These are phyloP conservation scores for Carex scoparia DNA, from an alignment of 176 grass and related monocot species.

Conservation along the genomic window DNA sequence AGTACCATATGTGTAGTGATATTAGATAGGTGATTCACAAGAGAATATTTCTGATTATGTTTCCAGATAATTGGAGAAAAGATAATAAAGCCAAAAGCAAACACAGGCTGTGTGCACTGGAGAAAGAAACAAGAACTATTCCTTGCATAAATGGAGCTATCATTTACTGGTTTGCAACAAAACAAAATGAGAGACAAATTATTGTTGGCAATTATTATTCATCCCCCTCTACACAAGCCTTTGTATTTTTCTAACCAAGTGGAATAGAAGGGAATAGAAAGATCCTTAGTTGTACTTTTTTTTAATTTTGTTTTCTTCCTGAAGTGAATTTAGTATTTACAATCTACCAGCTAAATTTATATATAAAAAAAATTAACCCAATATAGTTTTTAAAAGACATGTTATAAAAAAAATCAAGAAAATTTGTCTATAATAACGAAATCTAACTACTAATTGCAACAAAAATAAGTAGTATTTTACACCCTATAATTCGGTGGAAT, in stretches of 20 bases:
- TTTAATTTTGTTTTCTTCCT: background rate
- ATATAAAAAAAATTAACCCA: background rate
- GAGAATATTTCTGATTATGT: background rate
- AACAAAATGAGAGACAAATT: too few relatives aligned
- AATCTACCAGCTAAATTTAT: background rate
- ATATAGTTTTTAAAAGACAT: background rate
- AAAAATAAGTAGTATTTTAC: background rate
- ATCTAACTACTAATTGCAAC: background rate
- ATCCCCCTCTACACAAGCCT: background rate
- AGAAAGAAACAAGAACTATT: background rate
- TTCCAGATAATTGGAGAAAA: background rate
- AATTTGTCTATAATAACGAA: background rate
- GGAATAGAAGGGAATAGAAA: conserved; percentile 20
- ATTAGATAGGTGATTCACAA: background rate
- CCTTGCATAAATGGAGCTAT: background rate
- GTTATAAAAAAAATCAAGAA: background rate
- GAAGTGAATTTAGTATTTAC: background rate
- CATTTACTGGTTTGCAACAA: too few relatives aligned
- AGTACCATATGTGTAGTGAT: background rate
- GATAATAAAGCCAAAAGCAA: conserved; percentile 7
- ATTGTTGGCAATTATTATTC: background rate
- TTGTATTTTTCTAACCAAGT: background rate
- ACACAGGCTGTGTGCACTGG: background rate
- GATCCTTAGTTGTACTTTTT: background rate
- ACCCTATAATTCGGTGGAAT: background rate